Percentiles rank a stretch among this genome's conserved stretches.
Evolutionary conservation across 345 rosid species (phyloP).

Genomic region (Salix suchowensis): DNA sequence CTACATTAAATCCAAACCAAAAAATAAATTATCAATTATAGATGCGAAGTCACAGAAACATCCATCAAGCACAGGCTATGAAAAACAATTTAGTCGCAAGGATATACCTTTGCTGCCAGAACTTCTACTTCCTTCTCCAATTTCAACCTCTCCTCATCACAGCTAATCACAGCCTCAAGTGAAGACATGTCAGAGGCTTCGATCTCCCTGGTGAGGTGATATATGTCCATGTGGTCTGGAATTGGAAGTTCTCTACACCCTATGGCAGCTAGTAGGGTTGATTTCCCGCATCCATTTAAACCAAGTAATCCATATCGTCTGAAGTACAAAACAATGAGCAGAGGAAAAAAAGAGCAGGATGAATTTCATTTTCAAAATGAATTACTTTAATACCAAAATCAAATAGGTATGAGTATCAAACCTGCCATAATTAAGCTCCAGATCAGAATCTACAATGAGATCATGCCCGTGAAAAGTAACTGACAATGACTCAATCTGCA

Average conservation of each 20-base stretch:
- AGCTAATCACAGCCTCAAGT: slow-evolving; percentile 76
- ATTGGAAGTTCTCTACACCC: slow-evolving; percentile 89
- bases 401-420: slow-evolving; percentile 18
- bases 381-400: background rate
- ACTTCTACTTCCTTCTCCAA: slow-evolving; percentile 88
- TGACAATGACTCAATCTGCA: slow-evolving; percentile 94
- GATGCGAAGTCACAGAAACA: background rate
- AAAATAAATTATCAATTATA: background rate
- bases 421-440: slow-evolving; percentile 99
- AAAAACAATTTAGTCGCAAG: background rate
- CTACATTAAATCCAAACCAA: slow-evolving; percentile 25
- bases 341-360: background rate
- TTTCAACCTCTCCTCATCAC: slow-evolving; percentile 90
- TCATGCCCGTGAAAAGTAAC: slow-evolving; percentile 97
- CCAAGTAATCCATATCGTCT: slow-evolving; percentile 98
- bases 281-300: slow-evolving; percentile 96
- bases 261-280: slow-evolving; percentile 81
- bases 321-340: background rate
- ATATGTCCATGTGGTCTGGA: slow-evolving; percentile 95
- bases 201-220: slow-evolving; percentile 79
- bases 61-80: background rate
- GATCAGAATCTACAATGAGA: slow-evolving; percentile 80
- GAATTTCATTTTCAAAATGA: background rate
- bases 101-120: slow-evolving; percentile 60
- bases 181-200: slow-evolving; percentile 97